A percentile compares a stretch with the other conserved stretches of the same genome.
Evolutionary conservation across 2,329 filamentous ascomycete species (phyloP).

Genomic region (Thielaviopsis ethacetica): DNA sequence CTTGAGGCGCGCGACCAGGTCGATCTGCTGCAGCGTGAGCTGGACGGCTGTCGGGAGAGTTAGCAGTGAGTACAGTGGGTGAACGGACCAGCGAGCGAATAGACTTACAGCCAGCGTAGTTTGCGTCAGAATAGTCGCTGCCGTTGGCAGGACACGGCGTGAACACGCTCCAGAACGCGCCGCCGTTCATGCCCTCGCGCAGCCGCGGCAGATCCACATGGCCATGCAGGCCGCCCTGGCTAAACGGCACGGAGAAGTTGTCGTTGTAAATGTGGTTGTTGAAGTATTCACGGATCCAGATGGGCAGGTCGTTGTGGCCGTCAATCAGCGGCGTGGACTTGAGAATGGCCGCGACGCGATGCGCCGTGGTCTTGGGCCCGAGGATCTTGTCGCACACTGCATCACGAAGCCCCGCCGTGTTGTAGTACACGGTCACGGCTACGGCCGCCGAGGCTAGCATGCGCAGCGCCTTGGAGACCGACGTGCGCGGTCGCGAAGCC

Average conservation of each 20-base stretch:
- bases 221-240: slow-evolving; percentile 46
- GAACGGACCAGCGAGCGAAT: too few relatives aligned
- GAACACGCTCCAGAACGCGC: slow-evolving; percentile 88
- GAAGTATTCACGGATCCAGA: slow-evolving; percentile 48
- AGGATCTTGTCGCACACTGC: not conserved
- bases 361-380: slow-evolving; percentile 1
- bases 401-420: not conserved
- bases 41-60: slow-evolving; percentile 33
- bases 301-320: slow-evolving; percentile 77
- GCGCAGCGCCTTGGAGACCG: not conserved
- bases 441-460: not conserved
- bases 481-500: not conserved
- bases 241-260: slow-evolving; percentile 60
- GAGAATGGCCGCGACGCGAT: slow-evolving; percentile 6
- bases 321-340: slow-evolving; percentile 32
- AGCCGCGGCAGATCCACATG: slow-evolving; percentile 74
- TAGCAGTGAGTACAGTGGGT: slow-evolving; percentile 6
- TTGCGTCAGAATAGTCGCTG: slow-evolving; percentile 55
- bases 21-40: slow-evolving; percentile 58
- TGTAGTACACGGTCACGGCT: not conserved
- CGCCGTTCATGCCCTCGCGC: slow-evolving; percentile 53
- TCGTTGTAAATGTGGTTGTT: slow-evolving; percentile 62
- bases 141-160: slow-evolving; percentile 59
- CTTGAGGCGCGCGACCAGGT: slow-evolving; percentile 50
- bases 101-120: slow-evolving; percentile 47